These are phyloP conservation scores for Aureobasidium sp. DNA, from an alignment of 2,329 filamentous ascomycete genomes.

Conservation along the genomic window DNA sequence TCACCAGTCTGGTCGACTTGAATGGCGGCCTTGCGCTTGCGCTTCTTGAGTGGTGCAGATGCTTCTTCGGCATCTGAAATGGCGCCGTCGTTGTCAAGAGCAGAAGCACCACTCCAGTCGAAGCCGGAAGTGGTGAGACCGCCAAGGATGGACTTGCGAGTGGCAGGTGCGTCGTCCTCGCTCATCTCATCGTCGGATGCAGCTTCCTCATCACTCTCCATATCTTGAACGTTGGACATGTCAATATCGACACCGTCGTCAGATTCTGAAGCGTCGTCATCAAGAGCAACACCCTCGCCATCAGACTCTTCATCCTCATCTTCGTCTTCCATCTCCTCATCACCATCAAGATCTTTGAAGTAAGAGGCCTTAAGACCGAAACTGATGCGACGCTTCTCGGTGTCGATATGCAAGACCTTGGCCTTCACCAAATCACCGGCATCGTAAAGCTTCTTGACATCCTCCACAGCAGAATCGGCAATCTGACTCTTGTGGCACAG, in stretches of 20 bases:
- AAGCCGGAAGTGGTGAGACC: slow-evolving; percentile 67
- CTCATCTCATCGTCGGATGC: slow-evolving; percentile 38
- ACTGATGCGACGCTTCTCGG: slow-evolving; percentile 68
- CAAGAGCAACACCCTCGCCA: slow-evolving; percentile 28
- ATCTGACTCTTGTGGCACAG: slow-evolving; percentile 90
- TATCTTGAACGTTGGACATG: slow-evolving; percentile 38
- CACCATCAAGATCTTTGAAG: slow-evolving; percentile 55
- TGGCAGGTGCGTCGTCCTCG: neutral
- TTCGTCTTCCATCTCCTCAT: slow-evolving; percentile 38
- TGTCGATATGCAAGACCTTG: slow-evolving; percentile 71
- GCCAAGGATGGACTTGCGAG: slow-evolving; percentile 19
- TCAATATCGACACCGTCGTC: slow-evolving; percentile 37
- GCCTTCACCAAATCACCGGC: slow-evolving; percentile 93
- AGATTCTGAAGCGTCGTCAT: slow-evolving; percentile 32
- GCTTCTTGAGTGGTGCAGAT: slow-evolving; percentile 45
- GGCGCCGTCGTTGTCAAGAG: slow-evolving; percentile 45
- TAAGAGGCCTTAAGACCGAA: slow-evolving; percentile 92
- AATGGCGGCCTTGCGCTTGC: slow-evolving; percentile 72
- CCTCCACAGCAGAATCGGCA: slow-evolving; percentile 72
- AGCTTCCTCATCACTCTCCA: slow-evolving; percentile 44
- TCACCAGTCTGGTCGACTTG: slow-evolving; percentile 88
- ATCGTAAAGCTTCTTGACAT: slow-evolving; percentile 83
- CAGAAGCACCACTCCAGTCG: slow-evolving; percentile 71
- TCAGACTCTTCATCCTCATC: slow-evolving; percentile 25
- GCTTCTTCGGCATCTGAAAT: slow-evolving; percentile 49